Conservation (phyloP, 2,329 filamentous ascomycete species). For the Talaromyces marneffei region DNA sequence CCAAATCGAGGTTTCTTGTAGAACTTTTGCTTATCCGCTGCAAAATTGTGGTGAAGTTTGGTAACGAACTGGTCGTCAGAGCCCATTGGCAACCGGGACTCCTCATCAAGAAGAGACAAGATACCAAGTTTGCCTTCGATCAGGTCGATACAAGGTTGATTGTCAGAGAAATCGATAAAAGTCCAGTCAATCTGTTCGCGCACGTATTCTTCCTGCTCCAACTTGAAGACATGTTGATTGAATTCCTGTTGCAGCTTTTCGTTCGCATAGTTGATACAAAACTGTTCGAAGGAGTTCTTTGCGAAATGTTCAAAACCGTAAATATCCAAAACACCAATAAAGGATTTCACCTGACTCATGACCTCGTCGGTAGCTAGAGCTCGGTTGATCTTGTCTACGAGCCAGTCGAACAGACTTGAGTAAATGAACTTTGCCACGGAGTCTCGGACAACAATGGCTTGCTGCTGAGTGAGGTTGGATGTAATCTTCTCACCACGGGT, state of each 20-base stretch:
- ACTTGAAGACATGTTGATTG: conserved; percentile 98
- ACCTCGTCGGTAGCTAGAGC: conserved; percentile 87
- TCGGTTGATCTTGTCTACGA: conserved; percentile 93
- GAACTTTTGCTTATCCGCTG: conserved; percentile 84
- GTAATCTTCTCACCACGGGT: conserved; percentile 97
- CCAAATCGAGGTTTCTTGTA: conserved; percentile 99
- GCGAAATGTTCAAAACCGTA: conserved; percentile 99
- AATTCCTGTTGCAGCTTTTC: conserved; percentile 99
- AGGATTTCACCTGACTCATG: conserved; percentile 71
- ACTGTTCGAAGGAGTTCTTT: conserved; percentile 99
- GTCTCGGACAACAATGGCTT: conserved; percentile 89
- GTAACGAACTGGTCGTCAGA: conserved; percentile 95
- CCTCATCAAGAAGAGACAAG: conserved; percentile 86
- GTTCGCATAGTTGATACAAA: conserved; percentile 99
- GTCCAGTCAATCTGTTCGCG: conserved; percentile 98
- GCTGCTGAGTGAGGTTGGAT: conserved; percentile 87
- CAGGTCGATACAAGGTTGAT: conserved; percentile 96
- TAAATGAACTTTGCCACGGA: conserved; percentile 99
- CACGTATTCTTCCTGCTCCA: conserved; percentile 97
- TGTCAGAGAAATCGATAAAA: conserved; percentile 98
- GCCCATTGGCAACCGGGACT: conserved; percentile 93
- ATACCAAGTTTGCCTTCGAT: conserved; percentile 97
- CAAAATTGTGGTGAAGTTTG: conserved; percentile 92
- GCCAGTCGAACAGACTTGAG: conserved; percentile 96
- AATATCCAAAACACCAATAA: conserved; percentile 98